Evolutionary conservation across 106 monocot genomes (phyloP), one percentile per base, ranked within the genome.

Genomic region (Dactylorhiza incarnata): DNA sequence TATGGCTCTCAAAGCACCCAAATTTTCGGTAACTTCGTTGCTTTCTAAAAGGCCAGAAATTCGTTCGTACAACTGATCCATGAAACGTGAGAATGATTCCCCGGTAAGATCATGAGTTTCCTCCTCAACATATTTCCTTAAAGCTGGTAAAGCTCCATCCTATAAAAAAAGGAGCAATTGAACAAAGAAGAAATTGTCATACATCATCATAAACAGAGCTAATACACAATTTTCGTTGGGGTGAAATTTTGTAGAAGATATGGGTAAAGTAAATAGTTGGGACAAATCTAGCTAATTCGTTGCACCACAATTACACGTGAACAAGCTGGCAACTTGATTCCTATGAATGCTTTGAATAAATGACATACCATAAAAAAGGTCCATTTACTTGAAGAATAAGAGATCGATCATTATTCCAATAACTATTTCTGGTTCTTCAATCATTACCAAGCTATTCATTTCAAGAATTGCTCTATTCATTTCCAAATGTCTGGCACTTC

Each of bases 21-120:
- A 72, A 82, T 99, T 99, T 7, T 99, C 94, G 56, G 87, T 71
- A 70, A 89, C 83, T 37, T 94, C 91, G 73, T 71, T 89, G 79
- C 89, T 91, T 55, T 94, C 91, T 73, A 99, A 55, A 49, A 99
- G 85, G 63, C 25, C 48, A 25, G 83, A 80, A 19, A 99, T 90
- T 7, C 91, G 94, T 16, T 92, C 99, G 77, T 94, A 92, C 11
- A 99, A 70, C 81, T 94, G 99, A 74, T 99, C 99, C 99, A 99
- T 99, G 59, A 93, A 90, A 43, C 92, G 92, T n/a, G 84, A 83
- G 56, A 95, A 92, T 25, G 92, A 92, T 81, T 95, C 95, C 7
- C 87, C 87, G 55, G 77, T 84, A 62, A 90, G 86, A 81, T 95
- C 92, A 45, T 86, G 95, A 73, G 95, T 82, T 78, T 92, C 88